A percentile compares a stretch with the other conserved stretches of the same genome.
These are phyloP conservation scores for Phanerochaete sordida DNA, from an alignment of 768 basidiomycete genomes.

Conservation along the genomic window DNA sequence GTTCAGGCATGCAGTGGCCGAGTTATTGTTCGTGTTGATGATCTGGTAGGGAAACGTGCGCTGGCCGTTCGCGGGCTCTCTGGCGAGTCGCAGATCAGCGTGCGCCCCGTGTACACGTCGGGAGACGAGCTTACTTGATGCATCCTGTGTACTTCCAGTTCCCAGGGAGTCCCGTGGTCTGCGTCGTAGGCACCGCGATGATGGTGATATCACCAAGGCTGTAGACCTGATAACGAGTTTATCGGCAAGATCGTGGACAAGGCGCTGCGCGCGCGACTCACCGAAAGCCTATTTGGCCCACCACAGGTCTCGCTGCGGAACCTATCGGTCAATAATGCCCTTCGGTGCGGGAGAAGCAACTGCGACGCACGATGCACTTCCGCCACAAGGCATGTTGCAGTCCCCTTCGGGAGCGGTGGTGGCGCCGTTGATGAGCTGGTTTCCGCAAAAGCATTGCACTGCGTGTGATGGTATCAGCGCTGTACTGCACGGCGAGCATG, in stretches of 20 bases:
- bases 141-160: slow-evolving; percentile 67
- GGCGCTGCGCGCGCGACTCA: slow-evolving; percentile 1
- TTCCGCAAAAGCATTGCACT: slow-evolving; percentile 49
- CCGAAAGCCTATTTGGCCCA: slow-evolving; percentile 64
- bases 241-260: not conserved
- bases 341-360: not conserved
- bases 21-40: slow-evolving; percentile 57
- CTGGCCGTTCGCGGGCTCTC: slow-evolving; percentile 38
- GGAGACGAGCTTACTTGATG: slow-evolving; percentile 39
- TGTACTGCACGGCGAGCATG: no score
- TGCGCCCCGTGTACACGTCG: not conserved
- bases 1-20: slow-evolving; percentile 57
- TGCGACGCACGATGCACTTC: slow-evolving; percentile 36
- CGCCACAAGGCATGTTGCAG: slow-evolving; percentile 75
- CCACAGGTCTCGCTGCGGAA: slow-evolving; percentile 62
- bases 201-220: slow-evolving; percentile 43
- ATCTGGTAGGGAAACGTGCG: slow-evolving; percentile 61
- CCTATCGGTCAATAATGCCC: not conserved
- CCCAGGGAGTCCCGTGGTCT: slow-evolving; percentile 58
- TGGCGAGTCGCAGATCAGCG: slow-evolving; percentile 19
- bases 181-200: slow-evolving; percentile 54
- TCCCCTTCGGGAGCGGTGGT: slow-evolving; percentile 40
- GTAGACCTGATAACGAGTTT: not conserved
- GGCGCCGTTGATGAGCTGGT: slow-evolving; percentile 60
- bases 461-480: not conserved